phyloP scores from a whole-genome alignment of 2,329 filamentous ascomycete genomes.

The Karstenula rhodostoma region DNA sequence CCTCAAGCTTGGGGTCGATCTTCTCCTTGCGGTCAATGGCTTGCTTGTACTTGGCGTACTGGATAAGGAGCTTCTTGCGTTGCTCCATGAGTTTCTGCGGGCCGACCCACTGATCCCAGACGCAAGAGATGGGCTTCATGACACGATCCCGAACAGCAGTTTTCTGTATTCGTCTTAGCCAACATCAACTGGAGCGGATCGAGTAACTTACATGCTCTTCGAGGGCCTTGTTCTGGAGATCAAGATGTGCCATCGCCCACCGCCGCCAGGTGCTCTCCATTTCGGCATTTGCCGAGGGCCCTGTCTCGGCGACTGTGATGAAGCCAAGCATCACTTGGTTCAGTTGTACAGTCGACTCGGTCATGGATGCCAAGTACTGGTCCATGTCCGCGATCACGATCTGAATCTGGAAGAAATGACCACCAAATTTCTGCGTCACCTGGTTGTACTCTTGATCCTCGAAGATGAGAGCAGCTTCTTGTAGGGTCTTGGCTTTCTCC shows the following conservation, averaged over 20 bases:
- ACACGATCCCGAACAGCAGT: conserved; percentile 79
- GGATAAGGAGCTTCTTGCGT: conserved; percentile 87
- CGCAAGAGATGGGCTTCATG: conserved; percentile 80
- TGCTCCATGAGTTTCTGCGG: conserved; percentile 93
- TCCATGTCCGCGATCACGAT: conserved; percentile 95
- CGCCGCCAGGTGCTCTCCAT: conserved; percentile 93
- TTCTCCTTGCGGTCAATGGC: conserved; percentile 83
- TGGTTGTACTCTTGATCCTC: conserved; percentile 85
- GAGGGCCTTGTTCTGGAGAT: conserved; percentile 82
- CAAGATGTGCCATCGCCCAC: conserved; percentile 85
- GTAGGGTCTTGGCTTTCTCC: conserved; percentile 80
- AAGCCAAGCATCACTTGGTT: conserved; percentile 82
- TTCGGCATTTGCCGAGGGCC: conserved; percentile 72
- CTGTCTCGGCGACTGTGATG: conserved; percentile 77
- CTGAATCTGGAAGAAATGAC: conserved; percentile 91
- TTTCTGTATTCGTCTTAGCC: conserved; percentile 52
- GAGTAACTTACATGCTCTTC: conserved; percentile 77
- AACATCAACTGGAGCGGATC: conserved; percentile 6
- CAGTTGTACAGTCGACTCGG: conserved; percentile 81
- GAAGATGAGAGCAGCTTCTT: conserved; percentile 67
- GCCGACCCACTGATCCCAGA: conserved; percentile 81
- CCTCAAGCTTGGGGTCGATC: conserved; percentile 82
- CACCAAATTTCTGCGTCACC: conserved; percentile 84
- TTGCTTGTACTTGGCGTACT: conserved; percentile 83
- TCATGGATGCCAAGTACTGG: conserved; percentile 83